Conservation (phyloP, 441 rosid genomes). For the Brassica hybrid region DNA sequence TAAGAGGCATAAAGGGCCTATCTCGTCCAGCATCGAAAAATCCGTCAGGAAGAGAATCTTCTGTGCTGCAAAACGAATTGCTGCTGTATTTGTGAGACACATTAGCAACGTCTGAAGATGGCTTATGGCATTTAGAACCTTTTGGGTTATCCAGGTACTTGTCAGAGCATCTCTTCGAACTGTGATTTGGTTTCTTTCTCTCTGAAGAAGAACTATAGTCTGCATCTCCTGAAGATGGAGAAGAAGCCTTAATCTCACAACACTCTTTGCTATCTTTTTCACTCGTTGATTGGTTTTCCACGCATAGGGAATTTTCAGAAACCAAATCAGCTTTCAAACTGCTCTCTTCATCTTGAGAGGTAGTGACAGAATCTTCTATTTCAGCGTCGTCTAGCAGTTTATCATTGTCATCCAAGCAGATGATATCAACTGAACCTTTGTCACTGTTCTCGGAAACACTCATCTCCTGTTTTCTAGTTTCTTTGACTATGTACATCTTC, state of each 20-base stretch:
- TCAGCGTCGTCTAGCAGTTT: constrained; percentile 50
- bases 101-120: constrained; percentile 51
- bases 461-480: constrained; percentile 30
- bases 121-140: constrained; percentile 74
- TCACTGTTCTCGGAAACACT: background rate
- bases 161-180: constrained; percentile 78
- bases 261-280: constrained; percentile 30
- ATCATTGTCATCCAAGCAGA: constrained; percentile 49
- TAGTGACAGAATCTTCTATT: constrained; percentile 35
- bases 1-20: constrained; percentile 78
- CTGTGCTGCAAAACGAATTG: constrained; percentile 72
- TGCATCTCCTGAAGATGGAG: constrained; percentile 44
- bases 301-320: constrained; percentile 31
- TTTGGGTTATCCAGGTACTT: constrained; percentile 83
- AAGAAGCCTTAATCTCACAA: constrained; percentile 31
- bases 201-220: constrained; percentile 56
- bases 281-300: constrained; percentile 39
- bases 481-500: constrained; percentile 48
- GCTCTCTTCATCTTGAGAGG: background rate
- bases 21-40: constrained; percentile 98
- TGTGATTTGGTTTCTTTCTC: constrained; percentile 46
- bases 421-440: constrained; percentile 46
- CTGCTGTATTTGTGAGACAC: constrained; percentile 69
- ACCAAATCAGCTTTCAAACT: background rate
- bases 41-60: constrained; percentile 84